Evolutionary conservation across 306 rosid species (phyloP), one percentile per base, ranked within the genome.

Genomic region (Rubus parviflorus): DNA sequence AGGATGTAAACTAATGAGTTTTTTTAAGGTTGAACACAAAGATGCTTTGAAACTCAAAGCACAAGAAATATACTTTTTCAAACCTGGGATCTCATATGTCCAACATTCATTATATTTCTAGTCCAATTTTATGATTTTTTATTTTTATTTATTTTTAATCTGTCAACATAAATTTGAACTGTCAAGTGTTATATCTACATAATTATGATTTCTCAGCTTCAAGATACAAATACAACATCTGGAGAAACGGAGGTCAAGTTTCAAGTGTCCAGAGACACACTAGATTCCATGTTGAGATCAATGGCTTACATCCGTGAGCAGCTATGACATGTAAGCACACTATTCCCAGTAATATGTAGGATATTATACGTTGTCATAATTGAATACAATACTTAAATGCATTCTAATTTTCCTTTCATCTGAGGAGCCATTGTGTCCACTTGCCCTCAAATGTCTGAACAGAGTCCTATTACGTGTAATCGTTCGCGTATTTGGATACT

Each of bases 181-280:
- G 49, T 74, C 74, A 6, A 25, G 25, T 68, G 65, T 14, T 45
- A 66, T 73, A 25, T 77, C 74, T 58, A 48, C 73, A 69, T 61
- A 53, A 25, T 70, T 82, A 35, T 84, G 16, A 68, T 72, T 78
- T 78, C 78, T 72, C 92, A 92, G 95, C 91, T 92, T 70, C 91
- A 88, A 81, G 97, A 90, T 72, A 81, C 95, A 83, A 89, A 85
- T 85, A 87, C 93, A 67, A 81, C 81, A 65, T 77, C 91, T 75
- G 91, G 93, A 81, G 89, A 88, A 85, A 83, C 91, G 25, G 86
- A 92, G 85, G 85, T 92, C 83, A 92, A 89, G 76, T 92, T 92
- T 88, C 97, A 89, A 78, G 97, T 89, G 51, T 88, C 95, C 81
- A 84, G 89, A 60, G 93, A 92, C 62, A 83, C 91, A 16, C 80